phyloP scores from a whole-genome alignment of 2,329 filamentous ascomycete genomes.

The Neodidymelliopsis sp. region DNA sequence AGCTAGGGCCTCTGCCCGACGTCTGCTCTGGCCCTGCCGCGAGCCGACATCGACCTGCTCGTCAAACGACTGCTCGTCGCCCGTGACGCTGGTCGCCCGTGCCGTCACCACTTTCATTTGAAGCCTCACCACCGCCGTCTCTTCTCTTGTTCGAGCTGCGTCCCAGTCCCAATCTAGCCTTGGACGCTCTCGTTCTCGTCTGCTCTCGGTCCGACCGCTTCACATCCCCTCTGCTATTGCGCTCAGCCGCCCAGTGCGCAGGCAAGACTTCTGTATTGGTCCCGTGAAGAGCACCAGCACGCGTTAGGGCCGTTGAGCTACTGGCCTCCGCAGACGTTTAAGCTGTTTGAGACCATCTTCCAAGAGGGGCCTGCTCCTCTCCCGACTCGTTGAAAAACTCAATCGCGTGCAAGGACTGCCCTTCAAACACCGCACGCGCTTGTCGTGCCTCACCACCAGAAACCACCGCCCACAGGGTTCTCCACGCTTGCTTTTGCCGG shows the following conservation, averaged over 20 bases:
- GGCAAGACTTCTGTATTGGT: slow-evolving; percentile 25
- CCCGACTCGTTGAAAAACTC: slow-evolving; percentile 42
- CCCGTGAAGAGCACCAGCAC: slow-evolving; percentile 41
- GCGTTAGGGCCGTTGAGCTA: slow-evolving; percentile 42
- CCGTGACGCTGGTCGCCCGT: slow-evolving; percentile 33
- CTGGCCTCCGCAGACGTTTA: slow-evolving; percentile 40
- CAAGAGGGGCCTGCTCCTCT: slow-evolving; percentile 29
- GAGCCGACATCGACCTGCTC: slow-evolving; percentile 26
- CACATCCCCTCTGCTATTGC: slow-evolving; percentile 42
- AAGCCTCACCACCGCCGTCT: slow-evolving; percentile 21
- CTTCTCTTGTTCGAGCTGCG: slow-evolving; percentile 31
- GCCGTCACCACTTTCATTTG: slow-evolving; percentile 18
- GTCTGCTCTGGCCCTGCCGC: slow-evolving; percentile 30
- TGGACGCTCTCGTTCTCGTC: slow-evolving; percentile 43
- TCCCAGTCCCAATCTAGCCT: slow-evolving; percentile 39
- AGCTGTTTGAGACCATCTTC: slow-evolving; percentile 46
- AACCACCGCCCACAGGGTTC: slow-evolving; percentile 35
- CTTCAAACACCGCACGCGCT: slow-evolving; percentile 42
- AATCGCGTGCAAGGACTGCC: slow-evolving; percentile 45
- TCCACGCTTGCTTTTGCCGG: slow-evolving; percentile 46
- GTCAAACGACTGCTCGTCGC: slow-evolving; percentile 23
- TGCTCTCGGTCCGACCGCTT: slow-evolving; percentile 48
- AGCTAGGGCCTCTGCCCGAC: slow-evolving; percentile 32
- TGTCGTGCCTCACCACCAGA: slow-evolving; percentile 40
- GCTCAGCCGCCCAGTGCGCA: slow-evolving; percentile 41